Evolutionary conservation across 78 protist species (phyloP).

Genomic region (Polysphondylium violaceum): DNA sequence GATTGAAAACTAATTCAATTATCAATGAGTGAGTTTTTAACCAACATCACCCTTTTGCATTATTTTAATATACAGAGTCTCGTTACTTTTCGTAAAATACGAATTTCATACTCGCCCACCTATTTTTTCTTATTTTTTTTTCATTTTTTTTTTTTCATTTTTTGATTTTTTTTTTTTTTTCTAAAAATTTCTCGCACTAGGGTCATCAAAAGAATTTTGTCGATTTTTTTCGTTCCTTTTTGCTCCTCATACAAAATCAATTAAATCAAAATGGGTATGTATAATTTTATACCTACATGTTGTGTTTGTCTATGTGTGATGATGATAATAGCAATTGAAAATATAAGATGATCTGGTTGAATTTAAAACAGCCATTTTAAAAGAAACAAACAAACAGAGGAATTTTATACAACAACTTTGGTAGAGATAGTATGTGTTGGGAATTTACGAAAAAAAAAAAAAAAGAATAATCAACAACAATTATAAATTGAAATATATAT

Average conservation of each 20-base stretch:
- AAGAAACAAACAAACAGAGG: no score
- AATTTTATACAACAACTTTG: no score
- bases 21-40: no score
- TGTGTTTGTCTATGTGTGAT: neutral
- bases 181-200: no score
- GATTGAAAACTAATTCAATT: no score
- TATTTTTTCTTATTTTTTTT: constrained; percentile 5
- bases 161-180: neutral
- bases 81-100: neutral
- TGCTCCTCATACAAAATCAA: neutral
- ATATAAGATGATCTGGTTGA: no score
- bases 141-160: neutral
- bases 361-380: no score
- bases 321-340: no score
- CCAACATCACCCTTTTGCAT: neutral
- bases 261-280: constrained; percentile 40
- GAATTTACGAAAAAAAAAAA: neutral
- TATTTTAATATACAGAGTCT: neutral
- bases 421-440: neutral
- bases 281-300: neutral
- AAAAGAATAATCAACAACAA: neutral
- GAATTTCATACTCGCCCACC: neutral
- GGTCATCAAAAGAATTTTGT: constrained; percentile 1
- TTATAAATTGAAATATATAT: no score
- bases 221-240: constrained; percentile 2